These are phyloP conservation scores for Onygenales sp. DNA, from an alignment of 2,329 filamentous ascomycete genomes.

Conservation along the genomic window DNA sequence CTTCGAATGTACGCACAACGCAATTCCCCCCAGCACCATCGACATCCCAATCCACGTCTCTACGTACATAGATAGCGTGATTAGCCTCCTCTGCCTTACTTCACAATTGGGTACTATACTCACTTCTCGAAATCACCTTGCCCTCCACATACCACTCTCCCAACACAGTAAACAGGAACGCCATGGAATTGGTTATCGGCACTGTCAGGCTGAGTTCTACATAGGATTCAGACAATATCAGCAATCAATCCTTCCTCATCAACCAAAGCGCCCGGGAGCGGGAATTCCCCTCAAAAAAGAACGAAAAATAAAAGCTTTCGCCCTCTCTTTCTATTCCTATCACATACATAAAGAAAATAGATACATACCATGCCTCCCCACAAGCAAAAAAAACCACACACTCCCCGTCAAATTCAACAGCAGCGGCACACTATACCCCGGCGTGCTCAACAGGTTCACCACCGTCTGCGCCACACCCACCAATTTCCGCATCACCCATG, in stretches of 20 bases:
- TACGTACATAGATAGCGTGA: slow-evolving; percentile 22
- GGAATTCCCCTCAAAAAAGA: too few relatives aligned
- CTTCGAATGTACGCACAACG: slow-evolving; percentile 62
- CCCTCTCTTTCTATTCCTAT: too few relatives aligned
- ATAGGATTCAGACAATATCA: background rate
- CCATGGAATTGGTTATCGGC: slow-evolving; percentile 86
- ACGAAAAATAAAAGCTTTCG: background rate
- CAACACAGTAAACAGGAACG: slow-evolving; percentile 90
- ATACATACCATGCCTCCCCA: slow-evolving; percentile 76
- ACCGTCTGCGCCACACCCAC: slow-evolving; percentile 64
- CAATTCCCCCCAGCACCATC: slow-evolving; percentile 71
- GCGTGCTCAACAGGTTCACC: slow-evolving; percentile 67
- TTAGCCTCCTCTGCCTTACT: background rate
- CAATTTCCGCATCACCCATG: slow-evolving; percentile 54
- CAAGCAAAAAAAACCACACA: slow-evolving; percentile 91
- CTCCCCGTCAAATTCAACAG: slow-evolving; percentile 85
- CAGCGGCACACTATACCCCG: slow-evolving; percentile 74
- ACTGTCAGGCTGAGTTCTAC: slow-evolving; percentile 85
- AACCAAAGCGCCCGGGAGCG: too few relatives aligned
- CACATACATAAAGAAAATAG: background rate
- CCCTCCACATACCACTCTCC: slow-evolving; percentile 92
- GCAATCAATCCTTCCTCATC: background rate
- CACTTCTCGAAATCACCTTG: slow-evolving; percentile 78
- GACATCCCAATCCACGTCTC: slow-evolving; percentile 78
- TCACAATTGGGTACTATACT: slow-evolving; percentile 17